Conservation (phyloP, 441 rosid genomes). For the Daphne laureola region DNA sequence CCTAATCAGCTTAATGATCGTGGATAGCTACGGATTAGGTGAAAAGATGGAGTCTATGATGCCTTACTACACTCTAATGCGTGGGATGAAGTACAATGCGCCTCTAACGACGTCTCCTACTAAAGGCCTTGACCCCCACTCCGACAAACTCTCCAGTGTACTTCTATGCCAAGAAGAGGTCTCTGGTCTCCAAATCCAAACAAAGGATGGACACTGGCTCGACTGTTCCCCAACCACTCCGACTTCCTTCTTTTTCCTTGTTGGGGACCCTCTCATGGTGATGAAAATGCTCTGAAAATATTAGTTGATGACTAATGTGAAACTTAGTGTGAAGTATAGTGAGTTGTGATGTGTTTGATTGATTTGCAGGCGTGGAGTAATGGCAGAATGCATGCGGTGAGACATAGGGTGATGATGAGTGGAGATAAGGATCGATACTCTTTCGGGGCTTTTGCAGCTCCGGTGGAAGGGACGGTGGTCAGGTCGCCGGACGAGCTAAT, state of each 20-base stretch:
- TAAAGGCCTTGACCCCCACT: constrained; percentile 14
- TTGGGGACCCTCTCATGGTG: constrained; percentile 23
- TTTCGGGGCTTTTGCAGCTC: constrained; percentile 11
- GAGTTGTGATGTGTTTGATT: not conserved
- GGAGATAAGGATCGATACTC: constrained; percentile 14
- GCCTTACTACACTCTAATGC: constrained; percentile 1
- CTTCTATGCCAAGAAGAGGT: constrained; percentile 18
- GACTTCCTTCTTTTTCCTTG: constrained; percentile 9
- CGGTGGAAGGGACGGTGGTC: constrained; percentile 12
- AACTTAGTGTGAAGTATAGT: not conserved
- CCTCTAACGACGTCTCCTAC: constrained; percentile 2
- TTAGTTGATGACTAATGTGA: not conserved
- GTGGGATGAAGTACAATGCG: constrained; percentile 19
- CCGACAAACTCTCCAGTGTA: constrained; percentile 12
- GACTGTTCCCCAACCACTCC: constrained; percentile 4
- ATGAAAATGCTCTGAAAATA: not conserved
- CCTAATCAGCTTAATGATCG: constrained; percentile 10
- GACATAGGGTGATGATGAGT: constrained; percentile 16
- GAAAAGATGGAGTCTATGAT: not conserved
- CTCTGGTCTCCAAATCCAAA: constrained; percentile 16
- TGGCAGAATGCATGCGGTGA: constrained; percentile 21
- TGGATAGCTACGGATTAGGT: constrained; percentile 15
- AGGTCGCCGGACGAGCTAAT: constrained; percentile 13
- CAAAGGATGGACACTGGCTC: constrained; percentile 16
- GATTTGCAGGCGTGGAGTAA: constrained; percentile 22